These are phyloP conservation scores for Diaporthe australafricana DNA, from an alignment of 2,329 filamentous ascomycete species.

Conservation along the genomic window DNA sequence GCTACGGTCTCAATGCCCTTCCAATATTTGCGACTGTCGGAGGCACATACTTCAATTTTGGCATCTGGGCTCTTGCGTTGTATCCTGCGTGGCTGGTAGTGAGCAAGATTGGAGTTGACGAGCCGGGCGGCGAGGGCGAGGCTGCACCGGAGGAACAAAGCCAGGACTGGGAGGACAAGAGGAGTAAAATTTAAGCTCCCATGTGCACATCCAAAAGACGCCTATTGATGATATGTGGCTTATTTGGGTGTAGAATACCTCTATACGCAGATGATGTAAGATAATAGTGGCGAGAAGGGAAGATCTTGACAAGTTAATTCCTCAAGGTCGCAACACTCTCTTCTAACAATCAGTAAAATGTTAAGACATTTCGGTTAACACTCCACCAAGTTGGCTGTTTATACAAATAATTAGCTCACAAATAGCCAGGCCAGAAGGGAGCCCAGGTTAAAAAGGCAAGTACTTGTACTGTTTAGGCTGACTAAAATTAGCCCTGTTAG, in stretches of 20 bases:
- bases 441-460: background rate
- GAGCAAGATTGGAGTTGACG: background rate
- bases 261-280: background rate
- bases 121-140: background rate
- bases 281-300: background rate
- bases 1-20: background rate
- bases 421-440: no score
- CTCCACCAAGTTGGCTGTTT: no score
- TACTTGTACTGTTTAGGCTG: background rate
- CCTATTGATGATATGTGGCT: no score
- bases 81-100: background rate
- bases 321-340: no score
- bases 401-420: no score
- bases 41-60: constrained; percentile 8
- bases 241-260: background rate
- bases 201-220: no score
- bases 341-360: no score
- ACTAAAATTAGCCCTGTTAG: background rate
- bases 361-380: no score
- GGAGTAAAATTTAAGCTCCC: background rate
- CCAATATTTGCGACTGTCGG: background rate
- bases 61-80: background rate
- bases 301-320: background rate
- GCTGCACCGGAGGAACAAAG: background rate
- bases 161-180: background rate